A percentile compares a stretch with the other conserved stretches of the same genome.
Evolutionary conservation across 306 rosid species (phyloP).

Genomic region (Leucaena leucocephala): DNA sequence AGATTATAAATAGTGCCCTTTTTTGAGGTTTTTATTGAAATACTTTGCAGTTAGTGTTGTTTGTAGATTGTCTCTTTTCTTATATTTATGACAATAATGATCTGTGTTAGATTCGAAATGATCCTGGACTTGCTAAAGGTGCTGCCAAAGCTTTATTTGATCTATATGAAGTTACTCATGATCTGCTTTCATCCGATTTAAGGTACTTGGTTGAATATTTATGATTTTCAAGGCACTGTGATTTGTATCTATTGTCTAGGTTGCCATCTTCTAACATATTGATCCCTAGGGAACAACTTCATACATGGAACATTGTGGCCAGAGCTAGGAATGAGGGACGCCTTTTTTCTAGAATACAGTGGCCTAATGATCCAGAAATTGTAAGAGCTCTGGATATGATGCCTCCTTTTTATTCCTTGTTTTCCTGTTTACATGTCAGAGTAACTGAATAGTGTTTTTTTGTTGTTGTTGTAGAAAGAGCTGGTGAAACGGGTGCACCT

Average conservation of each 20-base stretch:
- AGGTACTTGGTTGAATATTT: slow-evolving; percentile 55
- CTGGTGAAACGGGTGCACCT: slow-evolving; percentile 91
- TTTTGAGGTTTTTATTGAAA: neutral
- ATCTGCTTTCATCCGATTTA: slow-evolving; percentile 71
- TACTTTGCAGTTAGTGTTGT: neutral
- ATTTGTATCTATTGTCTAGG: neutral
- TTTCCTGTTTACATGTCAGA: slow-evolving; percentile 6
- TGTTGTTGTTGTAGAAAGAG: slow-evolving; percentile 58
- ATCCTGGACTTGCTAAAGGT: slow-evolving; percentile 81
- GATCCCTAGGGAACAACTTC: slow-evolving; percentile 81
- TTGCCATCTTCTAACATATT: slow-evolving; percentile 4
- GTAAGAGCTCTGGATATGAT: slow-evolving; percentile 49
- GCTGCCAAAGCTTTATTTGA: slow-evolving; percentile 80
- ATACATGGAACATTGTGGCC: slow-evolving; percentile 86
- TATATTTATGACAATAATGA: slow-evolving; percentile 20
- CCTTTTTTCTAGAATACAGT: slow-evolving; percentile 70
- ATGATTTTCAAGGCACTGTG: slow-evolving; percentile 12
- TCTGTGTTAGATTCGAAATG: slow-evolving; percentile 67
- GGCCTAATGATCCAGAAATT: slow-evolving; percentile 90
- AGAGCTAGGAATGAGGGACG: slow-evolving; percentile 88
- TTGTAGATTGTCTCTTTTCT: neutral
- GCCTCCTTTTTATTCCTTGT: neutral
- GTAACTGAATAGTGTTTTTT: neutral
- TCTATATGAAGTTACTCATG: slow-evolving; percentile 76
- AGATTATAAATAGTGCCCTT: neutral